Evolutionary conservation across 164 flowering plant species (phyloP).

Genomic region (Protea cynaroides): DNA sequence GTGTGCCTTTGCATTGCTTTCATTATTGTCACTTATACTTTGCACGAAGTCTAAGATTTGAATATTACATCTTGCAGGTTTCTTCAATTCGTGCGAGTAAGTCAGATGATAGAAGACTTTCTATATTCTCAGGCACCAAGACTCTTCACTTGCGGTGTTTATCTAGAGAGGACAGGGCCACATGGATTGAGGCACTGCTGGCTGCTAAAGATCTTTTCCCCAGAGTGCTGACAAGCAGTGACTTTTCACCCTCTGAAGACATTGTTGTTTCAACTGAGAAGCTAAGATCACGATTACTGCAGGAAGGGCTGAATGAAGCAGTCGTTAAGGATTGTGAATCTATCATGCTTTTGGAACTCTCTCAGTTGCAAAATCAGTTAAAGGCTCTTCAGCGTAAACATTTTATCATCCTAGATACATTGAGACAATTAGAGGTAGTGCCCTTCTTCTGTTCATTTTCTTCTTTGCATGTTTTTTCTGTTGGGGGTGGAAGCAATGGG

Average conservation of each 20-base stretch:
- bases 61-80: constrained; percentile 45
- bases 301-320: constrained; percentile 70
- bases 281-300: constrained; percentile 53
- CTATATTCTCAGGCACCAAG: constrained; percentile 90
- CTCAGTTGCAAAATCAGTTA: constrained; percentile 66
- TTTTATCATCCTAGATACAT: constrained; percentile 57
- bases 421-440: constrained; percentile 84
- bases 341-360: constrained; percentile 69
- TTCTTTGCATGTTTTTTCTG: background rate
- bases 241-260: constrained; percentile 62
- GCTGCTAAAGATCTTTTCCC: constrained; percentile 90
- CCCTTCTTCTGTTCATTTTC: constrained; percentile 4
- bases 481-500: background rate
- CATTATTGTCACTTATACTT: background rate
- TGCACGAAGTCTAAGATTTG: constrained; percentile 9
- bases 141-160: constrained; percentile 88
- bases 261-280: constrained; percentile 81
- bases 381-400: constrained; percentile 74
- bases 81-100: constrained; percentile 94
- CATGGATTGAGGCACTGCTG: constrained; percentile 83
- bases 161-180: constrained; percentile 75
- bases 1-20: background rate
- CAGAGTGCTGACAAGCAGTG: constrained; percentile 56
- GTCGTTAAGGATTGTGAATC: constrained; percentile 81
- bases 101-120: constrained; percentile 93